Evolutionary conservation across 768 basidiomycete genomes (phyloP), one percentile per base, ranked within the genome.

Genomic region (Sporobolomyces roseus): DNA sequence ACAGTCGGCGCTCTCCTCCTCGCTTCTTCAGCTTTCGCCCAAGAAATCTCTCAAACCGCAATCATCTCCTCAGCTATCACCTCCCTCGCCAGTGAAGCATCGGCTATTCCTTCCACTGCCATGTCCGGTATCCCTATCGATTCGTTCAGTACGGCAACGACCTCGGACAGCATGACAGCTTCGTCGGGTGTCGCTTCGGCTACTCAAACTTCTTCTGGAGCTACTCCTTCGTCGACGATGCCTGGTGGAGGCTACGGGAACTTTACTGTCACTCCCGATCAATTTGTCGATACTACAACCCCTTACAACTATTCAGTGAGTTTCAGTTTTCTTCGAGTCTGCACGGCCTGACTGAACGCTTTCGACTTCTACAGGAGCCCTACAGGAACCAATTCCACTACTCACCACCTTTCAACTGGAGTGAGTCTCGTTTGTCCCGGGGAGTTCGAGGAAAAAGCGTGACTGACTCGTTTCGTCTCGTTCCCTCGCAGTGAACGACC

Each of bases 361-460:
- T n/a, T n/a, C n/a, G n/a, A n/a, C n/a, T n/a, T n/a, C n/a, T n/a
- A n/a, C n/a, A n/a, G 9, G 77, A 76, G 3, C 53, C 65, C 23
- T 53, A 69, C 9, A 66, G 77, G 14, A 76, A 77, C 13, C 74
- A 77, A 30, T 73, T 74, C 21, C 77, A 78, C 58, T 77, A 74
- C 59, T 74, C 74, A 1, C 77, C 77, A 41, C 76, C 76, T 6
- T 59, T 63, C 53, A 76, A 74, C 19, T 78, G 76, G n/a, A n/a
- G n/a, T n/a, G n/a, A n/a, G n/a, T n/a, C 17, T 41, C 38, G 9
- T 41, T 41, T 41, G 9, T 17, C 38, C 17, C 38, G 9, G 10
- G 9, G 38, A 9, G 9, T 17, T 41, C 38, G 38, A 9, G 10
- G 10, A 17, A 9, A 9, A 9, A 9, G 38, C 38, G 38, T 41